A percentile compares a stretch with the other conserved stretches of the same genome.
Evolutionary conservation across 257 asterid species (phyloP).

Genomic region (Capsicum rhomboideum): DNA sequence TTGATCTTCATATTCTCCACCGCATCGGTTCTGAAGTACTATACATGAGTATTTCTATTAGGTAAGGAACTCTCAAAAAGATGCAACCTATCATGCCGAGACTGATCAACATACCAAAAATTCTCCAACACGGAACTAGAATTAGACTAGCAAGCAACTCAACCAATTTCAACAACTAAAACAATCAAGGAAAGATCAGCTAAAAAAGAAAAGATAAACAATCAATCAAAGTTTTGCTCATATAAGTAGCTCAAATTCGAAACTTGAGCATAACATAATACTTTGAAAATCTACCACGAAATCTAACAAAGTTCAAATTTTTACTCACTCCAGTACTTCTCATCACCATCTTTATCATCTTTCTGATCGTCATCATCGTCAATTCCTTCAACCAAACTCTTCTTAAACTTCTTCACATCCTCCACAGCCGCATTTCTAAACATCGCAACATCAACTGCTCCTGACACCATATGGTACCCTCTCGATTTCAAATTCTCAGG

Average conservation of each 20-base stretch:
- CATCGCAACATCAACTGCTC: slow-evolving; percentile 57
- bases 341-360: slow-evolving; percentile 26
- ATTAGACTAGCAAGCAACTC: background rate
- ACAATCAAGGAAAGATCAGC: background rate
- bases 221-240: background rate
- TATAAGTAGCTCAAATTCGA: background rate
- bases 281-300: background rate
- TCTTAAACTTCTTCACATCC: slow-evolving; percentile 58
- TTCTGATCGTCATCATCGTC: slow-evolving; percentile 16
- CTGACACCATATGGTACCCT: slow-evolving; percentile 80
- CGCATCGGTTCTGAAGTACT: slow-evolving; percentile 16
- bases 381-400: slow-evolving; percentile 12
- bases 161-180: background rate
- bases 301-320: background rate
- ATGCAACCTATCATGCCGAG: background rate
- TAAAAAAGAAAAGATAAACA: background rate
- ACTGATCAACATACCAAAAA: background rate
- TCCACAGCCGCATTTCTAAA: slow-evolving; percentile 59
- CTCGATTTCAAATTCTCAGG: slow-evolving; percentile 43
- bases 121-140: background rate
- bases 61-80: too few species aligned
- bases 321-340: slow-evolving; percentile 77
- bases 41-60: background rate
- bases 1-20: slow-evolving; percentile 58
- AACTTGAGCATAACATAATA: background rate